Percentiles rank a stretch among this genome's conserved stretches.
phyloP scores from a whole-genome alignment of 495 filamentous ascomycete genomes.

The Thermothielavioides terrestris region DNA sequence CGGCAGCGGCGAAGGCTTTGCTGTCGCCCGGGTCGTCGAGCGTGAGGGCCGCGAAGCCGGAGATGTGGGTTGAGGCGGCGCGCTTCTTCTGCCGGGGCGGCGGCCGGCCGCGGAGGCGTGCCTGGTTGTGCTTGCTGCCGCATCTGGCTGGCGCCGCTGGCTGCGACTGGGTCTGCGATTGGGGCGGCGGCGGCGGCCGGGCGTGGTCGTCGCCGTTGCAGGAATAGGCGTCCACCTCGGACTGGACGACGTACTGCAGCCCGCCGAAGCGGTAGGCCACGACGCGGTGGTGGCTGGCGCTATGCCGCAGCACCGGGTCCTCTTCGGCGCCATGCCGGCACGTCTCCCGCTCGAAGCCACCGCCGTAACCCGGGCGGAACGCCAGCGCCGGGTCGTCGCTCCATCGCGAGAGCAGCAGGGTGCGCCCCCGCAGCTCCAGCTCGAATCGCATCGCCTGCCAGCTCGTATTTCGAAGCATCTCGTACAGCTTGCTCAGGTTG shows the following conservation, averaged over 20 bases:
- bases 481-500: constrained; percentile 21
- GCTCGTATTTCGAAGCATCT: constrained; percentile 7
- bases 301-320: constrained; percentile 3
- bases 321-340: constrained; percentile 12
- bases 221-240: constrained; percentile 19
- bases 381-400: constrained; percentile 4
- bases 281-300: constrained; percentile 22
- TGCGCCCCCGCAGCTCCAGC: constrained; percentile 6
- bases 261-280: constrained; percentile 17
- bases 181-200: no score
- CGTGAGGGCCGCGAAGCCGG: constrained; percentile 4
- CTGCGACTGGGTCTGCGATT: no score
- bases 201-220: constrained; percentile 11
- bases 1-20: not conserved
- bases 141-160: no score
- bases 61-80: not conserved
- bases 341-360: constrained; percentile 18
- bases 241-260: constrained; percentile 16
- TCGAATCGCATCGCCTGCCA: constrained; percentile 11
- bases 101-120: not conserved
- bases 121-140: no score
- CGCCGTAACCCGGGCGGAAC: constrained; percentile 10
- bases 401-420: constrained; percentile 18
- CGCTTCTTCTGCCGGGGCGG: not conserved
- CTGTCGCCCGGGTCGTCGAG: constrained; percentile 20